phyloP scores from a whole-genome alignment of 768 basidiomycete genomes.

The Russula emetica region DNA sequence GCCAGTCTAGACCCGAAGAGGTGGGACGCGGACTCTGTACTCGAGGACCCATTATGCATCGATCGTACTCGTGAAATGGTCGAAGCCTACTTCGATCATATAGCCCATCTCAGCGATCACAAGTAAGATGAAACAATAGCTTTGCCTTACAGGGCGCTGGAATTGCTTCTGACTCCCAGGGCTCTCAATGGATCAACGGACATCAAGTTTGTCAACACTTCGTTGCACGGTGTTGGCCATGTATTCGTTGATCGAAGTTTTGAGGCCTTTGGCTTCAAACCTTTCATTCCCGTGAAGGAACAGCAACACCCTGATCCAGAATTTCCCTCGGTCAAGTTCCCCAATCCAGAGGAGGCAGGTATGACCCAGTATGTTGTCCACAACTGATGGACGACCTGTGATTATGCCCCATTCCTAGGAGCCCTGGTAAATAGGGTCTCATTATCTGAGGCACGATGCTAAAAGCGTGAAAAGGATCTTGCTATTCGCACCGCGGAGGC shows the following conservation, averaged over 20 bases:
- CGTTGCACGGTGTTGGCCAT: conserved; percentile 88
- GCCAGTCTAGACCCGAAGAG: conserved; percentile 53
- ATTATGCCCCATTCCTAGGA: conserved; percentile 22
- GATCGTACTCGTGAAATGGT: conserved; percentile 59
- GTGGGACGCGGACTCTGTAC: conserved; percentile 40
- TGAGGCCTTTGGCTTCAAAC: conserved; percentile 51
- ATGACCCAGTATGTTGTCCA: conserved; percentile 14
- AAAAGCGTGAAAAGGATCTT: conserved; percentile 49
- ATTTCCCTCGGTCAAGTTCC: conserved; percentile 80
- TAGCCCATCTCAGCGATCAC: conserved; percentile 32
- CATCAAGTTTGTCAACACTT: conserved; percentile 75
- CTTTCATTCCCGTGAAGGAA: conserved; percentile 55
- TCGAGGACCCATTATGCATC: conserved; percentile 44
- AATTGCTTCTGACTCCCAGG: conserved; percentile 27
- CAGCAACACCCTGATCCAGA: conserved; percentile 77
- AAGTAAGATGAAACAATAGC: conserved; percentile 9
- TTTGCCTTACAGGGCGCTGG: not conserved
- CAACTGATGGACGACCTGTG: not conserved
- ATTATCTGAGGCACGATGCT: not conserved
- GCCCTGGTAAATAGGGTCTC: conserved; percentile 27
- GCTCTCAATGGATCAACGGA: conserved; percentile 38
- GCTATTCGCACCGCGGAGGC: conserved; percentile 60
- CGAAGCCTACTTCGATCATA: conserved; percentile 51
- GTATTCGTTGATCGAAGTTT: conserved; percentile 57
- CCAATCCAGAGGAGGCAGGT: conserved; percentile 92